Conservation (phyloP, 345 rosid species). For the Leavenworthia alabamica region DNA sequence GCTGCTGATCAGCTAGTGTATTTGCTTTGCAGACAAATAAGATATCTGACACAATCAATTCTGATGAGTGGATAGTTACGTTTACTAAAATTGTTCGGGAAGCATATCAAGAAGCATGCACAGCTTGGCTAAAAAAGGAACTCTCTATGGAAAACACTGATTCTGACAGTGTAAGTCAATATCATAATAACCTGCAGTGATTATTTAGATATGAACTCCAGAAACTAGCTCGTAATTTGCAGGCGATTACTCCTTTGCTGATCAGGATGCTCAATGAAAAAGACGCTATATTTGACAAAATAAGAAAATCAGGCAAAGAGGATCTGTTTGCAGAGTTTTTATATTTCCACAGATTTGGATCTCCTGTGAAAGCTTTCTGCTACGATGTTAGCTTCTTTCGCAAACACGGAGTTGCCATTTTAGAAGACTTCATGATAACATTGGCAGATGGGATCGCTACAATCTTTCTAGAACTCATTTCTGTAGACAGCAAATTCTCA, state of each 20-base stretch:
- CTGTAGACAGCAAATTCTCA: conserved; percentile 72
- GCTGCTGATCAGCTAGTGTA: conserved; percentile 8
- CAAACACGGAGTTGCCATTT: conserved; percentile 54
- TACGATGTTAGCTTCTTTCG: conserved; percentile 50
- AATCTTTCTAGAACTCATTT: conserved; percentile 78
- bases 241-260: conserved; percentile 54
- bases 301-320: conserved; percentile 73
- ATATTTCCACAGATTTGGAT: conserved; percentile 54
- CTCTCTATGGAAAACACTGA: conserved; percentile 40
- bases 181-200: neutral
- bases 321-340: conserved; percentile 75
- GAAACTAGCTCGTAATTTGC: conserved; percentile 16
- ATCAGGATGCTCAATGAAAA: conserved; percentile 59
- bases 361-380: conserved; percentile 45
- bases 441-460: conserved; percentile 83
- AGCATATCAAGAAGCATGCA: conserved; percentile 49
- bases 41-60: conserved; percentile 20
- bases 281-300: conserved; percentile 44
- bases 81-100: conserved; percentile 44
- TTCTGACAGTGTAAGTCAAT: conserved; percentile 38
- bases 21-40: conserved; percentile 50
- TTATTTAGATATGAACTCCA: conserved; percentile 6
- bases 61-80: conserved; percentile 47
- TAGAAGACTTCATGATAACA: conserved; percentile 82
- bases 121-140: conserved; percentile 61